Percentiles rank a stretch among this genome's conserved stretches.
Evolutionary conservation across 2,329 filamentous ascomycete species (phyloP).

Genomic region (Cytospora piceicola): DNA sequence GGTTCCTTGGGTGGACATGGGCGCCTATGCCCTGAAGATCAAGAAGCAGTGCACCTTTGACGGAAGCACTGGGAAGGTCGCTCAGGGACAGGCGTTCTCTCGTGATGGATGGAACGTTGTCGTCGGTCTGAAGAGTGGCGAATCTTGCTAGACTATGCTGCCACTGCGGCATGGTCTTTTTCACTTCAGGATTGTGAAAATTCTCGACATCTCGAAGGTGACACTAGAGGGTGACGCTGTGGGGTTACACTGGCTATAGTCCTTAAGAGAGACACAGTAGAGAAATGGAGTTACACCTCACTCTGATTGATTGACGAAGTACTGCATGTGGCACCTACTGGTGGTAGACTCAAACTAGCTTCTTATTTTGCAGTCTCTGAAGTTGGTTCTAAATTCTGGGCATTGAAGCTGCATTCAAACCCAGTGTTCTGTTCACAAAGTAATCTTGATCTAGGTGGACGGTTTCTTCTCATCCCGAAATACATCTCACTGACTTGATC

Average conservation of each 20-base stretch:
- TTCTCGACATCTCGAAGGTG: not conserved
- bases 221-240: not conserved
- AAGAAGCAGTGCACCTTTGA: not conserved
- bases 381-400: too few relatives aligned
- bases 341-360: too few relatives aligned
- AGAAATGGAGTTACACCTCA: not conserved
- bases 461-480: too few relatives aligned
- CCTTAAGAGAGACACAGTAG: not conserved
- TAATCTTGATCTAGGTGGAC: too few relatives aligned
- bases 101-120: conserved; percentile 13
- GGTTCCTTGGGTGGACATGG: conserved; percentile 6
- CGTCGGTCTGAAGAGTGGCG: not conserved
- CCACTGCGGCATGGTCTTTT: not conserved
- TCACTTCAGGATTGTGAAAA: not conserved
- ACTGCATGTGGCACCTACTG: too few relatives aligned
- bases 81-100: conserved; percentile 14
- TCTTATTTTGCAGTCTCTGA: too few relatives aligned
- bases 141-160: not conserved
- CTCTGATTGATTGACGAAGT: not conserved
- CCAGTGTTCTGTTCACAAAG: too few relatives aligned
- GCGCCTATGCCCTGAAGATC: conserved; percentile 9
- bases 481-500: not conserved
- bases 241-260: not conserved
- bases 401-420: too few relatives aligned
- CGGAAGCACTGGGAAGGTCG: not conserved